Base-by-base conservation (phyloP, 2,329 filamentous ascomycete species). In the Dothistroma septosporum region DNA sequence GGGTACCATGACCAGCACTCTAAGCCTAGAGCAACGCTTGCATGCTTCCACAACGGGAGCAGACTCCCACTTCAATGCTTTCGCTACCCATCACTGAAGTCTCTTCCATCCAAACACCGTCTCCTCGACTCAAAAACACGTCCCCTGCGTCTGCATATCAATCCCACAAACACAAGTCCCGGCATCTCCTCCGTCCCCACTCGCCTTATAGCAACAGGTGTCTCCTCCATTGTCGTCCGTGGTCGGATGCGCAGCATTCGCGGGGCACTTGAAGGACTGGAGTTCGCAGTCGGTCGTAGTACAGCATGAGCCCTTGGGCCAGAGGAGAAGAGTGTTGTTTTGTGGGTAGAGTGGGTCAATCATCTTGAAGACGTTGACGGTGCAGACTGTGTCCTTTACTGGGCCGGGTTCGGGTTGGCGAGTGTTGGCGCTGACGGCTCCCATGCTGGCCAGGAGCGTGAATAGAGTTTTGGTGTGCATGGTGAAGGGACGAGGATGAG, bases 401-500 rank as follows among this genome's bases (percentile, higher is more conserved):
- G 53, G 31, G 32, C 62, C 62, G 2, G 62, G 59, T 33, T 64
- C 62, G 33, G 62, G 53, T 47, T 60, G 53, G 21, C 62, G 59
- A n/a, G 59, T 64, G 56, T 64, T 61, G n/a, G 62, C 65, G 21
- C 46, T 12, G 35, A 19, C n/a, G 14, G 44, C 16, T 31, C 31
- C 37, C 3, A 52, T 10, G 77, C 71, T 55, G 82, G 81, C 62
- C 83, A 81, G 0, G 78, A 80, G 48, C 82, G 82, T 64, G 16
- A n/a, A 7, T 11, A 16, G 7, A 41, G 4, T 19, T 21, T 32
- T 53, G 49, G 28, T 33, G 24, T 14, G 49, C 49, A 53, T 53
- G 11, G 14, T 35, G 24, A 24, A 19, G 21, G 46, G 14, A 49
- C 24, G 24, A 28, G 24, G 6, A 3, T 28, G 2, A 28, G 6